Percentiles rank a stretch among this genome's conserved stretches.
phyloP scores from a whole-genome alignment of 345 rosid species.

The Lumnitzera littorea region DNA sequence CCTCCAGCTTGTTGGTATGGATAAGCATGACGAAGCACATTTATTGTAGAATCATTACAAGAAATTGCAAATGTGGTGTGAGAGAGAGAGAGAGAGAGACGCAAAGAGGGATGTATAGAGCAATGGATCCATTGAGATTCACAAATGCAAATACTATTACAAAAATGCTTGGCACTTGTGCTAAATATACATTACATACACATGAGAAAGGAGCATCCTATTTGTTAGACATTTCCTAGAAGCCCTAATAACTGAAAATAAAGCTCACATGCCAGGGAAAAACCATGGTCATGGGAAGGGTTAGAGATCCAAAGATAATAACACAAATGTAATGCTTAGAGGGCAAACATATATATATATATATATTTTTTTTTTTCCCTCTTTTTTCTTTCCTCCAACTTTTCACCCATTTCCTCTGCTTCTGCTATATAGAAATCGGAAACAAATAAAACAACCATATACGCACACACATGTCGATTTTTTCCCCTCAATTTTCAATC shows the following conservation, averaged over 20 bases:
- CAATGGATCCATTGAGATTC: conserved; percentile 5
- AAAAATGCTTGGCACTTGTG: conserved; percentile 29
- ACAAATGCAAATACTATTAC: conserved; percentile 16
- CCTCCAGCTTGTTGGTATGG: too few relatives aligned
- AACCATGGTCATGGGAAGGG: too few relatives aligned
- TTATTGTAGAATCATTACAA: too few relatives aligned
- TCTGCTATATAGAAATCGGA: too few relatives aligned
- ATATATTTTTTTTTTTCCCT: not conserved
- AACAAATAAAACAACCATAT: too few relatives aligned
- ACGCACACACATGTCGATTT: not conserved
- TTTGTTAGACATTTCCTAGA: conserved; percentile 15
- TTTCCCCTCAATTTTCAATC: conserved; percentile 9
- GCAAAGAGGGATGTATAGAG: not conserved
- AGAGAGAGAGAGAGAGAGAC: not conserved
- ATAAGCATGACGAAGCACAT: too few relatives aligned
- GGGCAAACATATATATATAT: too few relatives aligned
- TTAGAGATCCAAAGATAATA: too few relatives aligned
- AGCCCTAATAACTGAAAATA: conserved; percentile 8
- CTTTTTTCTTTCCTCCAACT: not conserved
- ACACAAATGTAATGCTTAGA: too few relatives aligned
- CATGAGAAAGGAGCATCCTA: conserved; percentile 12
- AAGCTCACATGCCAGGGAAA: conserved; percentile 12
- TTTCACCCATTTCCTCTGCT: not conserved
- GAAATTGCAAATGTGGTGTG: not conserved
- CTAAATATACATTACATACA: conserved; percentile 35